Percentiles rank a stretch among this genome's conserved stretches.
These are phyloP conservation scores for Phytopythium vexans DNA, from an alignment of 352 stramenopile species.

Conservation along the genomic window DNA sequence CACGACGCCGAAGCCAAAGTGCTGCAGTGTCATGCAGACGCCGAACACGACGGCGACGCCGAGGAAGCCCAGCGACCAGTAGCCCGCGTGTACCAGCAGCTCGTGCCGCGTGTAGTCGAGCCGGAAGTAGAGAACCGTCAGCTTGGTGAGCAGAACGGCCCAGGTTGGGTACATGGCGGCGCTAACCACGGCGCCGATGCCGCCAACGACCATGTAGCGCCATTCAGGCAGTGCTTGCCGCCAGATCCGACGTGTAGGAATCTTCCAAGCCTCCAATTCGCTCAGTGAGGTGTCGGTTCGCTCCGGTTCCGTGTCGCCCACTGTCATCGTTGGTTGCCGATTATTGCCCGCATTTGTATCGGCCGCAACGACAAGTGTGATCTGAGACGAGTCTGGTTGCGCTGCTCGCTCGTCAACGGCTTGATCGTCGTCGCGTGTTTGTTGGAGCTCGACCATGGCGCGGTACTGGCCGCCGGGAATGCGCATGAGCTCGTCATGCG, in stretches of 20 bases:
- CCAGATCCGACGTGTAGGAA: slow-evolving; percentile 34
- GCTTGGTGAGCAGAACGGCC: slow-evolving; percentile 49
- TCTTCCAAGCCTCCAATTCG: too few relatives aligned
- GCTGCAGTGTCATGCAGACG: slow-evolving; percentile 12
- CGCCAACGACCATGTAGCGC: slow-evolving; percentile 42
- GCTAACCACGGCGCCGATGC: slow-evolving; percentile 34
- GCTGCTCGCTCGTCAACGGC: not conserved
- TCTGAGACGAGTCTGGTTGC: slow-evolving; percentile 6
- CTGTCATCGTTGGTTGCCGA: slow-evolving; percentile 3
- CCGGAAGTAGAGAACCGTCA: slow-evolving; percentile 51
- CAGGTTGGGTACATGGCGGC: slow-evolving; percentile 41
- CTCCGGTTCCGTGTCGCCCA: not conserved
- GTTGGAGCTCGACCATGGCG: slow-evolving; percentile 36
- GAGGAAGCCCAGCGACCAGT: slow-evolving; percentile 21
- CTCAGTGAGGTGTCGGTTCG: not conserved
- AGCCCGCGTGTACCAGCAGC: slow-evolving; percentile 16
- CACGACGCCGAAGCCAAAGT: slow-evolving; percentile 17
- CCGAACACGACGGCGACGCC: slow-evolving; percentile 34
- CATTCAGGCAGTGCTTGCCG: slow-evolving; percentile 36
- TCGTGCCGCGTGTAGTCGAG: slow-evolving; percentile 29
- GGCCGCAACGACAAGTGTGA: not conserved
- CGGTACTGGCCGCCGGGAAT: slow-evolving; percentile 44
- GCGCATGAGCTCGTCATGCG: slow-evolving; percentile 89
- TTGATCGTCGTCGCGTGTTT: not conserved
- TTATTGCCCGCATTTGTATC: too few relatives aligned